Evolutionary conservation across 305 asterid species (phyloP).

Genomic region (Lippia alba): DNA sequence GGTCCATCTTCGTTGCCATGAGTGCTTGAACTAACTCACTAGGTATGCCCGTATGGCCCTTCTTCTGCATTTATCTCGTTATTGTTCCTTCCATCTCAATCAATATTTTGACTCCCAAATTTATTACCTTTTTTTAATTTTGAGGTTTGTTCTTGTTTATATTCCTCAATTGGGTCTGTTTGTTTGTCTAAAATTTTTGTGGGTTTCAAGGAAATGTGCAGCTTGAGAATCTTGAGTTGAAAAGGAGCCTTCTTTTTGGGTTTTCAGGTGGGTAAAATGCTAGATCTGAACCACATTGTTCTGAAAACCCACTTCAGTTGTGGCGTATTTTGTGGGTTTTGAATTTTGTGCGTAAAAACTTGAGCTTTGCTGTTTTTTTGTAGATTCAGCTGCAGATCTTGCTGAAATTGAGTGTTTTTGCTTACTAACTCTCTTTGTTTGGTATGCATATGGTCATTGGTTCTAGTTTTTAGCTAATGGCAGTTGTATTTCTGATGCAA

Average conservation of each 20-base stretch:
- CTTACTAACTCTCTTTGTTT: conserved; percentile 14
- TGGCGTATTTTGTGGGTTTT: conserved; percentile 31
- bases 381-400: conserved; percentile 57
- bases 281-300: conserved; percentile 71
- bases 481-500: background rate
- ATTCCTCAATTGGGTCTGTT: conserved; percentile 34
- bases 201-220: conserved; percentile 38
- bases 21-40: conserved; percentile 42
- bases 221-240: conserved; percentile 47
- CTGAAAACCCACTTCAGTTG: conserved; percentile 29
- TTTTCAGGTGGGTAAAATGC: conserved; percentile 50
- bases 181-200: conserved; percentile 33
- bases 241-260: conserved; percentile 11
- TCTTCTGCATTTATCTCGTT: conserved; percentile 25
- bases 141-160: conserved; percentile 17
- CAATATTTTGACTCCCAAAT: conserved; percentile 46
- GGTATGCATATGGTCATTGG: conserved; percentile 24
- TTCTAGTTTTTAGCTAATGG: background rate
- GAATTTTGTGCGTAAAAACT: conserved; percentile 15
- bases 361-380: conserved; percentile 7
- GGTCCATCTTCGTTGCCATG: conserved; percentile 44
- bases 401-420: conserved; percentile 30
- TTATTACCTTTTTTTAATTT: background rate
- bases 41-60: conserved; percentile 36
- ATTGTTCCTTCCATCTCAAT: conserved; percentile 58